Conservation (phyloP, 2,329 filamentous ascomycete genomes). For the Ophiostoma pallidulum region DNA sequence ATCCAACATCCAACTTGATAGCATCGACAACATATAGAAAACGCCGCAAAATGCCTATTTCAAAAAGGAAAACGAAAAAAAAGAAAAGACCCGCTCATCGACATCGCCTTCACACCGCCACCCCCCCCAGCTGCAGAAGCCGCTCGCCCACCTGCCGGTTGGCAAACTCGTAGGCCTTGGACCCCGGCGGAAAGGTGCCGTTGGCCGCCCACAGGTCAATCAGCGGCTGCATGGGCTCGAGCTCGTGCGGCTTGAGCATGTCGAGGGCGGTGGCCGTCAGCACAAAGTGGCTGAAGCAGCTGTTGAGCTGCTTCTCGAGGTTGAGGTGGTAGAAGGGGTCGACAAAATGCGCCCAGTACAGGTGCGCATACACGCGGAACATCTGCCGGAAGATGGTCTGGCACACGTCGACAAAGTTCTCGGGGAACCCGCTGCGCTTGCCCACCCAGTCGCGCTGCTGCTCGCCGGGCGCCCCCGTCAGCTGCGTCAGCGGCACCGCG, state of each 20-base stretch:
- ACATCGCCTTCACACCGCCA: background rate
- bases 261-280: slow-evolving; percentile 71
- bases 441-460: slow-evolving; percentile 57
- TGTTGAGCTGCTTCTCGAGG: slow-evolving; percentile 73
- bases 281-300: slow-evolving; percentile 78
- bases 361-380: slow-evolving; percentile 95
- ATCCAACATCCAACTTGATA: no score
- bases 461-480: background rate
- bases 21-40: background rate
- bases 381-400: slow-evolving; percentile 95
- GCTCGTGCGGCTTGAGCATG: slow-evolving; percentile 78
- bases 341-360: slow-evolving; percentile 93
- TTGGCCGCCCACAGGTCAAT: slow-evolving; percentile 88
- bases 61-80: background rate
- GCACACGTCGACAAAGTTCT: slow-evolving; percentile 81
- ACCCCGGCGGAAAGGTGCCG: slow-evolving; percentile 73
- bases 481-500: background rate
- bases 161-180: slow-evolving; percentile 56
- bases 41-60: background rate
- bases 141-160: slow-evolving; percentile 52
- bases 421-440: slow-evolving; percentile 85
- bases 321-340: slow-evolving; percentile 79
- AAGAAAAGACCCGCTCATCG: background rate
- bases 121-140: slow-evolving; percentile 35
- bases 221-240: slow-evolving; percentile 91